Percentiles rank a stretch among this genome's conserved stretches.
phyloP scores from a whole-genome alignment of 257 asterid genomes.

The Solanum okadae region DNA sequence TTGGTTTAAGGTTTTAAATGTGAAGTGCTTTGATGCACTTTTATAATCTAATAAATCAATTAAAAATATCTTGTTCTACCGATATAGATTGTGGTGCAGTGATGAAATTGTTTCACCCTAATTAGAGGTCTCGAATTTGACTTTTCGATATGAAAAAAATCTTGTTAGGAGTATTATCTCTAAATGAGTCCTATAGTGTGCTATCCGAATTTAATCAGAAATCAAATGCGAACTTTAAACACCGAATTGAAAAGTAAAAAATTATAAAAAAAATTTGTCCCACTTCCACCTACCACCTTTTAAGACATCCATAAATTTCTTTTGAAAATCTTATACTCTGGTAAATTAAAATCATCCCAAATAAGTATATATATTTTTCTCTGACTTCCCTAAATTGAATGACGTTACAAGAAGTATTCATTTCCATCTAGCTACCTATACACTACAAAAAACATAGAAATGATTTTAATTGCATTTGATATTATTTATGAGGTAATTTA shows the following conservation, averaged over 20 bases:
- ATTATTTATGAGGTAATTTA: neutral
- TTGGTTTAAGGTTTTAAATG: neutral
- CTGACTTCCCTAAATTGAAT: too few species aligned
- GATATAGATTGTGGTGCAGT: too few species aligned
- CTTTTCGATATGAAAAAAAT: rapidly evolving
- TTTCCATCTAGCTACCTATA: neutral
- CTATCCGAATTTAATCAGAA: too few species aligned
- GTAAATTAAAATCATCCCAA: neutral
- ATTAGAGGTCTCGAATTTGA: too few species aligned
- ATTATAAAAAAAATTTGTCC: too few species aligned
- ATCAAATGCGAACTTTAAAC: too few species aligned
- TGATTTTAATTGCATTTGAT: neutral
- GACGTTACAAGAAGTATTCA: neutral
- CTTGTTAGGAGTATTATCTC: too few species aligned
- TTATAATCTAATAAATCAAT: neutral
- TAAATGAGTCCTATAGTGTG: too few species aligned
- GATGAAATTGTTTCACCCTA: too few species aligned
- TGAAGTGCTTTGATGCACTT: neutral
- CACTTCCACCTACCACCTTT: neutral
- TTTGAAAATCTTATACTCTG: neutral
- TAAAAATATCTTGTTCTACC: neutral
- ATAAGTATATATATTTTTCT: neutral
- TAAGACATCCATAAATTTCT: neutral
- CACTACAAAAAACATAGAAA: neutral
- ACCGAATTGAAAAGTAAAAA: too few species aligned